Percentiles rank a stretch among this genome's conserved stretches.
Conservation (phyloP, 345 rosid species). For the Microcos paniculata region DNA sequence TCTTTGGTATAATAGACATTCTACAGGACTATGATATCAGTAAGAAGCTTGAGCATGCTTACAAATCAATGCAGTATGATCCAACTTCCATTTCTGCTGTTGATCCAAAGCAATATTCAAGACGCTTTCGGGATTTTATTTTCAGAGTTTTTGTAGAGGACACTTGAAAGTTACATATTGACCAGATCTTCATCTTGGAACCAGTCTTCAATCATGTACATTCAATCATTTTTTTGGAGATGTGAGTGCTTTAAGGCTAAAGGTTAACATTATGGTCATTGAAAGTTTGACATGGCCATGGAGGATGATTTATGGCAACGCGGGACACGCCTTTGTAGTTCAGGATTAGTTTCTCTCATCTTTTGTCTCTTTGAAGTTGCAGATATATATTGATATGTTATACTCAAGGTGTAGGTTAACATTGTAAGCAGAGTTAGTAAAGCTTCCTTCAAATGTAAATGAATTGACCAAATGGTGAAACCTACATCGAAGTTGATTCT, state of each 20-base stretch:
- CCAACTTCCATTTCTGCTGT: slow-evolving; percentile 98
- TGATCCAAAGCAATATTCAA: slow-evolving; percentile 92
- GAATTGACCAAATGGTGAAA: slow-evolving; percentile 20
- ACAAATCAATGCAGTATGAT: slow-evolving; percentile 94
- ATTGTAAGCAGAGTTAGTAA: slow-evolving; percentile 13
- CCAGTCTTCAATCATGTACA: slow-evolving; percentile 23
- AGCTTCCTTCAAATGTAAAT: slow-evolving; percentile 34
- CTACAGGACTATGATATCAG: slow-evolving; percentile 97
- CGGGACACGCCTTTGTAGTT: not conserved
- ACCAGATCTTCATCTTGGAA: slow-evolving; percentile 22
- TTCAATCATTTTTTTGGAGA: slow-evolving; percentile 17
- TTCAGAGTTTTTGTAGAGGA: slow-evolving; percentile 81
- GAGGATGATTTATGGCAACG: slow-evolving; percentile 10
- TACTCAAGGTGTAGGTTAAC: slow-evolving; percentile 25
- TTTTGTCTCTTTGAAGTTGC: slow-evolving; percentile 20
- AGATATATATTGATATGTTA: slow-evolving; percentile 14
- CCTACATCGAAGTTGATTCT: slow-evolving; percentile 19
- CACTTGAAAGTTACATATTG: slow-evolving; percentile 38
- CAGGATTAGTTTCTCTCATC: slow-evolving; percentile 13
- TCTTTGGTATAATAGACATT: slow-evolving; percentile 92
- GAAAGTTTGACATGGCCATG: not conserved
- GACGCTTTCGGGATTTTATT: slow-evolving; percentile 87
- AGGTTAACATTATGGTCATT: not conserved
- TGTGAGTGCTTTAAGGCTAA: slow-evolving; percentile 6
- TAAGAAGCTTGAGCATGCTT: slow-evolving; percentile 99